Base-by-base conservation (phyloP, 1,284 basidiomycete species). In the Rhizoctonia solani region DNA sequence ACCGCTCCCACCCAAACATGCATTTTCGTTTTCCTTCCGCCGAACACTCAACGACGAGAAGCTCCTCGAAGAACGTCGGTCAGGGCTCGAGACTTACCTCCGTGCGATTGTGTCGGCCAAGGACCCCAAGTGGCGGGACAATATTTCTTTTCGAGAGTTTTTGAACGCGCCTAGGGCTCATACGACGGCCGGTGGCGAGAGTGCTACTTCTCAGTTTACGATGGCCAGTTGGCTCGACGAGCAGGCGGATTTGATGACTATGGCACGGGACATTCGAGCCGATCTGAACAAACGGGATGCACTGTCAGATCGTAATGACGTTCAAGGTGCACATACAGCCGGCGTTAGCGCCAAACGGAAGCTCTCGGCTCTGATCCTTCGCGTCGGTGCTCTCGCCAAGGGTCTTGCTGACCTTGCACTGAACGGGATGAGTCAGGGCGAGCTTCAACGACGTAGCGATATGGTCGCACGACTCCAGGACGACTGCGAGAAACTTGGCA, bases 261-360 rank as follows among this genome's bases (percentile, higher is more conserved):
- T 87, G 49, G 81, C 93, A 53, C 87, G 93, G 42, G 85, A 88
- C 71, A 83, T 93, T 54, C 89, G 93, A 70, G 88, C 92, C 5
- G 86, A 91, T 71, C 83, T 96, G 74, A 88, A 93, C 77, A 89
- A 89, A 75, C 87, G 94, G 49, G 93, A 97, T 77, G 86, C 92
- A 0, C 83, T 95, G 66, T 83, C 88, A 3, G 85, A 89, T 70
- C 83, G 83, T 46, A 87, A 87, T 27, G 92, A 95, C 77, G 78
- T 90, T 65, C 78, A 81, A 37, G 87, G 82, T 1, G 85, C 92
- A n/a, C 89, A 95, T 75, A 85, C 85, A 41, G 82, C 88, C 53
- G 92, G 90, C 70, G 89, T 94, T 56, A 85, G 87, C 71, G 93
- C 91, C 41, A 95, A 95, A 80, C 85, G 88, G 74, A 85, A 87